Base-by-base conservation (phyloP, 495 filamentous ascomycete species). In the Aspergillus nanangensis region DNA sequence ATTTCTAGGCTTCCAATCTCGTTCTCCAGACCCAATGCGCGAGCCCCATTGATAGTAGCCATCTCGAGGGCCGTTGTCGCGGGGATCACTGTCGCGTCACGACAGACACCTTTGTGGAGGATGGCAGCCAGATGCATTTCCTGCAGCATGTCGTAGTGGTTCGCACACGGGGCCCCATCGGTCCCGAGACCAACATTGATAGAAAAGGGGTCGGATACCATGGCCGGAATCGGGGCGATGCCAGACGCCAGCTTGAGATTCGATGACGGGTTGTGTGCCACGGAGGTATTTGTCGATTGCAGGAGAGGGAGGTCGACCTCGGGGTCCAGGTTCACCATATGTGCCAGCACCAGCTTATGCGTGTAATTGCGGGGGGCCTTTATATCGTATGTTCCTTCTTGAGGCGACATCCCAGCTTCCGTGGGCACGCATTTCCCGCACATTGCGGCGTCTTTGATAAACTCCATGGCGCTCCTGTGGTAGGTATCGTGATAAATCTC, bases 71-170 rank as follows among this genome's bases (percentile, higher is more conserved):
- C 73, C 5, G 61, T 54, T 38, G 76, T 71, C 1, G 73, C 73
- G 0, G 74, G 65, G 0, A 78, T 59, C 2, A 65, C 55, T 0
- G 71, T 72, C 8, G 74, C 70, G 32, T 78, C 65, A 32, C 69
- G 62, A 4, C 58, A 62, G 8, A 64, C 58, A 13, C 71, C 67
- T 47, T 76, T 76, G 54, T 78, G 74, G 24, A 78, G 66, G 13
- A 78, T 76, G 4, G 58, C 70, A 1, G 73, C 71, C 0, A 77
- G 61, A 29, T 74, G 72, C 69, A 75, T 75, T 51, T 77, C 74
- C 47, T 75, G 73, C 21, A 77, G 45, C 13, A 77, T 50, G 47
- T 78, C 74, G 32, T 66, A 71, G 23, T 65, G 67, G 49, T 78
- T 78, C 38, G 74, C 71, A 55, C 74, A 78, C 1, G 74, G 74